phyloP scores from a whole-genome alignment of 192 early-diverging fungal species.

The Backusella westeae region DNA sequence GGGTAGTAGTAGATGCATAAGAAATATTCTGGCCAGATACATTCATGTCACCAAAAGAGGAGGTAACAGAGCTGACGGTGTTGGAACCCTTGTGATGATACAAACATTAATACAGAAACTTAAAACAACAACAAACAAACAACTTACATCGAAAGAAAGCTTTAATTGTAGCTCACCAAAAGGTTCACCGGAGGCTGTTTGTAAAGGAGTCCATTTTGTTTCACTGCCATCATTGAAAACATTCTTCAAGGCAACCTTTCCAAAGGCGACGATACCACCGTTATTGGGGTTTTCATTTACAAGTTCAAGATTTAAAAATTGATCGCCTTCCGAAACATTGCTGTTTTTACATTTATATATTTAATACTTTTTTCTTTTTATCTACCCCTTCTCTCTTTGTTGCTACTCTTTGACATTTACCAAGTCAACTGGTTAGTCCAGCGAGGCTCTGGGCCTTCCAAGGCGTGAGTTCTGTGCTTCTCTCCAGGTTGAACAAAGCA shows the following conservation, averaged over 20 bases:
- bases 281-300: slow-evolving; percentile 29
- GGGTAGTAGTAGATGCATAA: neutral
- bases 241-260: neutral
- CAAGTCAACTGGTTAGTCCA: slow-evolving; percentile 31
- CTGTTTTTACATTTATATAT: slow-evolving; percentile 8
- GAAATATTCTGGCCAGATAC: neutral
- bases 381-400: neutral
- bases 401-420: slow-evolving; percentile 9
- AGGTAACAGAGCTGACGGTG: neutral
- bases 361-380: neutral
- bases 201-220: slow-evolving; percentile 1
- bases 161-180: slow-evolving; percentile 6
- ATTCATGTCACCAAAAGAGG: slow-evolving; percentile 5
- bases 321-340: slow-evolving; percentile 20
- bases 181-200: neutral
- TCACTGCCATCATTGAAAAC: slow-evolving; percentile 14
- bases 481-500: slow-evolving; percentile 28
- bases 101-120: neutral
- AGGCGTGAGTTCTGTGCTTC: slow-evolving; percentile 34
- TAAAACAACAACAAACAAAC: neutral
- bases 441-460: slow-evolving; percentile 19
- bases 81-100: slow-evolving; percentile 11
- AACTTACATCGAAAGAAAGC: slow-evolving; percentile 14
- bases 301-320: slow-evolving; percentile 27
- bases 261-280: slow-evolving; percentile 22